Evolutionary conservation across 495 filamentous ascomycete genomes (phyloP).

Genomic region (Penicillium paradoxum): DNA sequence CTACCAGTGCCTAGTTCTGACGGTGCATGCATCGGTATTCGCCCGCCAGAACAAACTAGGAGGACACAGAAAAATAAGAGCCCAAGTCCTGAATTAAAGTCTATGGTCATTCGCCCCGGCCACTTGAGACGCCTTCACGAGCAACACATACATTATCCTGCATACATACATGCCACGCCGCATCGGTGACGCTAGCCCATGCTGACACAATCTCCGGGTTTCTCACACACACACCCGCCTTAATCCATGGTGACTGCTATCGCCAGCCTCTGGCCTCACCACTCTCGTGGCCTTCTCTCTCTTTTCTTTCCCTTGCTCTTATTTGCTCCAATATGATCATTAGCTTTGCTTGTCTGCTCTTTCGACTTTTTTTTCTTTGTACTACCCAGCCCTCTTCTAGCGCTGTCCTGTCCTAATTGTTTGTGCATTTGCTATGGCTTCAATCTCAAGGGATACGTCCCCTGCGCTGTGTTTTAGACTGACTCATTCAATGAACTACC

Average conservation of each 20-base stretch:
- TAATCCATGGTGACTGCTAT: neutral
- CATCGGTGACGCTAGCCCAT: neutral
- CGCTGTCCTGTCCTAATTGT: neutral
- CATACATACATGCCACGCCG: conserved; percentile 3
- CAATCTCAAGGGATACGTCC: conserved; percentile 1
- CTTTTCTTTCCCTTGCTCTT: neutral
- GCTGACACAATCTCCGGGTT: neutral
- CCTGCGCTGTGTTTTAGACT: neutral
- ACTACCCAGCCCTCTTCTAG: neutral
- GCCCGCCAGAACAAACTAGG: neutral
- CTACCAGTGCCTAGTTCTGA: neutral
- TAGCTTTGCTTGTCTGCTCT: neutral
- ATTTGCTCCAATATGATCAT: neutral
- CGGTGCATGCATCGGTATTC: neutral
- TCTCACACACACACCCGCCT: neutral
- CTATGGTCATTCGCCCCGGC: neutral
- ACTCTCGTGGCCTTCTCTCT: neutral
- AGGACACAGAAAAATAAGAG: conserved; percentile 3
- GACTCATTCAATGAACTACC: neutral
- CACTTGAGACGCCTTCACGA: conserved; percentile 1
- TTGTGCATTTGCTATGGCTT: neutral
- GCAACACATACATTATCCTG: conserved; percentile 8
- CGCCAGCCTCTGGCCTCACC: neutral
- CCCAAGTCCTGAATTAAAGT: conserved; percentile 5
- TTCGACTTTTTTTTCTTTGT: neutral